These are phyloP conservation scores for Neurospora terricola DNA, from an alignment of 495 filamentous ascomycete genomes.

Conservation along the genomic window DNA sequence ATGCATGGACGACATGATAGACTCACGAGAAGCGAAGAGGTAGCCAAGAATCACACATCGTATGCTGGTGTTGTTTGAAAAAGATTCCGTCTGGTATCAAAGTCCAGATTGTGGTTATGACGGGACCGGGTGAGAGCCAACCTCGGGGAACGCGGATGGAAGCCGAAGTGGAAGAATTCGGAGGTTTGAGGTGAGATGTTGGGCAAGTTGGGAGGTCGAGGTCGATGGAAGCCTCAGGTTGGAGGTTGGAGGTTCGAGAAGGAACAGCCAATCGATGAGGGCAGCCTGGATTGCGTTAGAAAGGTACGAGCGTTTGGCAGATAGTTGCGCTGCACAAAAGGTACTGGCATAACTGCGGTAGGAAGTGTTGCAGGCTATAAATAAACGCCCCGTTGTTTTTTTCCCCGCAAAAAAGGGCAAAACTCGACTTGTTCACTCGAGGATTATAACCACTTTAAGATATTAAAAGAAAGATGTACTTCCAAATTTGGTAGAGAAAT, in stretches of 20 bases:
- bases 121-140: not conserved
- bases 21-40: not conserved
- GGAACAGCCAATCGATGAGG: not conserved
- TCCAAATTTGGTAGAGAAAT: no score
- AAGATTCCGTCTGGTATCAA: not conserved
- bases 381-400: no score
- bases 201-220: constrained; percentile 1
- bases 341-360: not conserved
- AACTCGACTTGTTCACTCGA: no score
- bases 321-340: not conserved
- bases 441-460: no score
- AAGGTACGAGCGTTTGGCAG: not conserved
- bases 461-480: no score
- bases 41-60: not conserved
- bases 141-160: not conserved
- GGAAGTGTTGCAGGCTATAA: not conserved
- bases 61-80: not conserved
- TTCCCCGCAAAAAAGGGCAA: no score
- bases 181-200: not conserved
- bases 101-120: not conserved
- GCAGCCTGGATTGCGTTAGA: not conserved
- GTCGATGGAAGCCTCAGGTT: constrained; percentile 13
- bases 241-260: constrained; percentile 4
- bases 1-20: not conserved
- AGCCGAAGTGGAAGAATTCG: not conserved